Evolutionary conservation across 164 flowering plant species (phyloP), one percentile per base, ranked within the genome.

Genomic region (Magnolia kwangsiensis): DNA sequence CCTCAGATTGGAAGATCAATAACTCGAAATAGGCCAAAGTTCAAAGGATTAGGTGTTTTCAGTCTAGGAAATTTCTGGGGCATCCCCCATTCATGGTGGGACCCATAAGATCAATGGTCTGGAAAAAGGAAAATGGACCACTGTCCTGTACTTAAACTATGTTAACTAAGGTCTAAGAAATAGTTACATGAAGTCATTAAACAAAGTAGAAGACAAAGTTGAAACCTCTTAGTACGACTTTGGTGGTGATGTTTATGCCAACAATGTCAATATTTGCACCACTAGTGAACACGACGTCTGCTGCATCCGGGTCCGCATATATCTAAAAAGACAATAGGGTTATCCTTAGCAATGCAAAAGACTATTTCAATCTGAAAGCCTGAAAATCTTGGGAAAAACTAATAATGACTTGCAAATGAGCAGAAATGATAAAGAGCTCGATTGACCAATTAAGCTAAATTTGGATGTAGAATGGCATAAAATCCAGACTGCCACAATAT

Each of bases 281-380:
- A 21, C 89, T 87, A 10, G 99, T 94, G 80, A 96, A 94, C 72
- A 96, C 96, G 31, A 93, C 69, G 86, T 96, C 99, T 75, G 99
- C 99, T 64, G 99, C 99, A 83, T 96, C 98, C 5, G 99, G 98
- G 67, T 96, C 99, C 13, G 97, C 97, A 81, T 91, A 92, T 20
- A 96, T 94, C 99, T 96, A 87, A 81, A 81, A n/a, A 31, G 5
- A 37, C 45, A 37, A 58, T 49, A 18, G 20, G 24, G 23, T 10
- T 23, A 9, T 8, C 45, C 9, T 67, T 13, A 67, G 20, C 69
- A 11, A 16, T 51, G 37, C 45, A 37, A 37, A 37, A 24, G 29
- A 72, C 23, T 19, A 72, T 72, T 72, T 23, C 45, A 45, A 1
- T 49, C 8, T 21, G 49, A 23, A 29, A 67, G 9, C 49, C 21